Evolutionary conservation across 345 rosid species (phyloP).

Genomic region (Lepidium sativum): DNA sequence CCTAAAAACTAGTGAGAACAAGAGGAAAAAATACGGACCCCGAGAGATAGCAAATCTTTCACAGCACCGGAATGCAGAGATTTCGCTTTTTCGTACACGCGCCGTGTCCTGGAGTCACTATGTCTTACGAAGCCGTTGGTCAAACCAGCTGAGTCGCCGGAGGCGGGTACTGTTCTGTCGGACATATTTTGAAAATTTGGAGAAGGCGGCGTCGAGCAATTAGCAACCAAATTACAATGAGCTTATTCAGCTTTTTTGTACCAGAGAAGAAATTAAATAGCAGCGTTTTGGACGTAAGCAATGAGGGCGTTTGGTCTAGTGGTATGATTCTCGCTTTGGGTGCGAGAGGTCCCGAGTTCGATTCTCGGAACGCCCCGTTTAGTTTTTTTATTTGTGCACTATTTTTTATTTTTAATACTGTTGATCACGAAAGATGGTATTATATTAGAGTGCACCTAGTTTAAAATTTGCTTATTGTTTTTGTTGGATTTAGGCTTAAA

Average conservation of each 20-base stretch:
- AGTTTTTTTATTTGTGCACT: too few species aligned
- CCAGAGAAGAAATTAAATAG: too few species aligned
- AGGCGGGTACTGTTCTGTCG: constrained; percentile 11
- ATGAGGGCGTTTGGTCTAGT: constrained; percentile 26
- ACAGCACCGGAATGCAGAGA: constrained; percentile 50
- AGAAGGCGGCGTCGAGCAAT: constrained; percentile 2
- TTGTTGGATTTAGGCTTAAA: background rate
- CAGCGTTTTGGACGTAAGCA: too few species aligned
- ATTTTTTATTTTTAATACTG: too few species aligned
- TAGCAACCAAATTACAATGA: background rate
- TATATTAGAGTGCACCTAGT: constrained; percentile 48
- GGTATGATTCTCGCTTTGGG: constrained; percentile 89
- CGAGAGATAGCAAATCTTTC: constrained; percentile 46
- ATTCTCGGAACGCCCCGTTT: constrained; percentile 58
- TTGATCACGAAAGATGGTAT: too few species aligned
- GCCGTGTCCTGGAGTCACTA: constrained; percentile 22
- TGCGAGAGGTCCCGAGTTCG: constrained; percentile 73
- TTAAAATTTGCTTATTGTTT: background rate
- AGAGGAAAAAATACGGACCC: constrained; percentile 31
- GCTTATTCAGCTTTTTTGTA: background rate
- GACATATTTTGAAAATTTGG: constrained; percentile 28
- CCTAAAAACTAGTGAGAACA: background rate
- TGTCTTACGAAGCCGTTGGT: constrained; percentile 1
- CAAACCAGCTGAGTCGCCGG: background rate
- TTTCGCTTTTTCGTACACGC: constrained; percentile 38